A percentile compares a stretch with the other conserved stretches of the same genome.
These are phyloP conservation scores for Boletus sp. DNA, from an alignment of 768 basidiomycete genomes.

Conservation along the genomic window DNA sequence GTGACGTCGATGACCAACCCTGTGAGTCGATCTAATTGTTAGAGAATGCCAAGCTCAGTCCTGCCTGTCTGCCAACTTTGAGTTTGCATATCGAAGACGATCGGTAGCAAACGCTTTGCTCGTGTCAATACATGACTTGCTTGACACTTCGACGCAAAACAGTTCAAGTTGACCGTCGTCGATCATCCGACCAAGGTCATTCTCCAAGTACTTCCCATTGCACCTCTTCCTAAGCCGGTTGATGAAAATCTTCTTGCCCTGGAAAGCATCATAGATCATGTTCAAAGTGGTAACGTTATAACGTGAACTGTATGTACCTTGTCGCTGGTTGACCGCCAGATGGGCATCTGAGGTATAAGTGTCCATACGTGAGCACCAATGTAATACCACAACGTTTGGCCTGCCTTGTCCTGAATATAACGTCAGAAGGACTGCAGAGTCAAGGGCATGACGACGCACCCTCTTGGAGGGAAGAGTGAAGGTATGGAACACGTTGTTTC, in stretches of 20 bases:
- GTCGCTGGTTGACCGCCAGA: conserved; percentile 42
- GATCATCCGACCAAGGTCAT: conserved; percentile 39
- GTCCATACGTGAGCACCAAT: conserved; percentile 51
- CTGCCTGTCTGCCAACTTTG: neutral
- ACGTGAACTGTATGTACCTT: conserved; percentile 27
- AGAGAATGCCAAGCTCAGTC: neutral
- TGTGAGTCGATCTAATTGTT: no score
- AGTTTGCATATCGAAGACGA: conserved; percentile 15
- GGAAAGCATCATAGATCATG: neutral
- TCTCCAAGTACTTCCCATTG: conserved; percentile 29
- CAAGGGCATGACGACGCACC: conserved; percentile 28
- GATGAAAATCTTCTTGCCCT: conserved; percentile 36
- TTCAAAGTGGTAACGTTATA: neutral
- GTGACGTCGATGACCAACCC: no score
- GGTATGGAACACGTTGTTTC: conserved; percentile 42
- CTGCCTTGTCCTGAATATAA: conserved; percentile 30
- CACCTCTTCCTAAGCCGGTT: conserved; percentile 37
- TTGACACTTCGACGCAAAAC: conserved; percentile 40
- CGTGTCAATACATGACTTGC: conserved; percentile 15
- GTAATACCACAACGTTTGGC: conserved; percentile 42
- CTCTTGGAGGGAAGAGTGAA: conserved; percentile 48
- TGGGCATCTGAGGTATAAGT: conserved; percentile 23
- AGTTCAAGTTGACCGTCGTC: conserved; percentile 43
- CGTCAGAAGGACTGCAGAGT: conserved; percentile 3
- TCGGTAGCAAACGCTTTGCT: conserved; percentile 27